Evolutionary conservation across 768 basidiomycete species (phyloP), one percentile per base, ranked within the genome.

Genomic region (Amyloporia xantha): DNA sequence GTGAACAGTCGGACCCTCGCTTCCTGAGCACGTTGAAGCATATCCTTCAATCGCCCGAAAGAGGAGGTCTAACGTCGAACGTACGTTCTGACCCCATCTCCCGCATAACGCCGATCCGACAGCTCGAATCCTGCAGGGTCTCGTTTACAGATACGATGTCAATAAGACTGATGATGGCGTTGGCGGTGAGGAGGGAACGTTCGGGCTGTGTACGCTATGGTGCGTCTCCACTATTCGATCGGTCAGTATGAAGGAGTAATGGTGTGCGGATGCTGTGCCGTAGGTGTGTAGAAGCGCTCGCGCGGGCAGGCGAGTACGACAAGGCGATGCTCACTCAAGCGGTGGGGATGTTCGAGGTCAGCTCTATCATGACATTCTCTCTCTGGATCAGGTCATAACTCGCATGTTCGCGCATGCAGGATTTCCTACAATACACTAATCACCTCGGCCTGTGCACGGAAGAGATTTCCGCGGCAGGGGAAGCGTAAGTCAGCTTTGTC

Each of bases 181-280:
- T 11, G 94, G 95, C 1, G 93, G 94, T 1, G 91, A 95, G 54
- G 94, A 96, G 66, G 94, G 94, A 1, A 93, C 89, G 0, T 96
- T 97, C 68, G 91, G 90, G 52, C 70, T 98, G 41, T 93, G 91
- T 59, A 90, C 87, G 0, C 64, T 91, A 5, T 91, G 86, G 88
- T 86, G 44, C 5, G 47, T 41, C 17, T 21, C 9, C 9, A 4
- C 24, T 45, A n/a, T n/a, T n/a, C n/a, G 15, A 33, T 15, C 30
- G 7, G 30, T 33, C 30, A 33, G 30, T n/a, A n/a, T n/a, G n/a
- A n/a, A n/a, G n/a, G n/a, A n/a, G n/a, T n/a, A n/a, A n/a, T n/a
- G n/a, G n/a, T n/a, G n/a, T n/a, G n/a, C n/a, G n/a, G n/a, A n/a
- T n/a, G n/a, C n/a, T n/a, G n/a, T n/a, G n/a, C 12, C 25, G 25